Evolutionary conservation across 2,329 filamentous ascomycete genomes (phyloP).

Genomic region (Dryadomyces quercus-mongolicae): DNA sequence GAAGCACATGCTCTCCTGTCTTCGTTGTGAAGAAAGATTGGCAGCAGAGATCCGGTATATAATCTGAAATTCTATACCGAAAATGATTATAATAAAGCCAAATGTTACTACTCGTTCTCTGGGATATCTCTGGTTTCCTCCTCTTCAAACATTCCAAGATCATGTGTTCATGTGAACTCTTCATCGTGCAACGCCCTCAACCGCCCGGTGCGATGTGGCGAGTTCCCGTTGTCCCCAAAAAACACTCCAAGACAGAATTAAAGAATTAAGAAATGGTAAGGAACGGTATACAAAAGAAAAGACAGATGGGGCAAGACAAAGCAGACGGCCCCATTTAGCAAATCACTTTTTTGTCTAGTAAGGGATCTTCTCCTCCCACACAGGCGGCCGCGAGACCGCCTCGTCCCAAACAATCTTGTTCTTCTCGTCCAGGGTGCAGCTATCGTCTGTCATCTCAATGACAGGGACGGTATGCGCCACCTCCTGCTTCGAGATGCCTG

Average conservation of each 20-base stretch:
- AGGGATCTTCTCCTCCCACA: slow-evolving; percentile 23
- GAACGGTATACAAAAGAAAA: not conserved
- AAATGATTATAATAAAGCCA: slow-evolving; percentile 2
- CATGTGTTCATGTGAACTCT: slow-evolving; percentile 1
- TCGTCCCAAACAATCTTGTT: slow-evolving; percentile 30
- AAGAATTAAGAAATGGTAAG: not conserved
- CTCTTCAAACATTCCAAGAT: not conserved
- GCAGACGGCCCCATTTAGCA: not conserved
- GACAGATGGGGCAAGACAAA: not conserved
- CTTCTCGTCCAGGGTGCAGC: slow-evolving; percentile 58
- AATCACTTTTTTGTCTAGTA: slow-evolving; percentile 15
- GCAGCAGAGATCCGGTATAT: not conserved
- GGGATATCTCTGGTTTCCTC: slow-evolving; percentile 9
- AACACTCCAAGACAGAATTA: not conserved
- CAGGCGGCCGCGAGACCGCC: slow-evolving; percentile 20
- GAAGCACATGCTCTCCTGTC: too few relatives aligned
- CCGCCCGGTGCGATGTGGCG: not conserved
- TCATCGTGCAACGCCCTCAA: not conserved
- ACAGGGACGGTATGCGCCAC: slow-evolving; percentile 57
- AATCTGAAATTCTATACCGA: not conserved
- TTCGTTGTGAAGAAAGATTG: too few relatives aligned
- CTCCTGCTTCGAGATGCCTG: slow-evolving; percentile 67
- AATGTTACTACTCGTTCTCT: not conserved
- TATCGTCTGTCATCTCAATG: slow-evolving; percentile 72
- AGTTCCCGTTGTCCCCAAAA: not conserved